These are phyloP conservation scores for Dichomitus squalens DNA, from an alignment of 1,284 basidiomycete genomes.

Conservation along the genomic window DNA sequence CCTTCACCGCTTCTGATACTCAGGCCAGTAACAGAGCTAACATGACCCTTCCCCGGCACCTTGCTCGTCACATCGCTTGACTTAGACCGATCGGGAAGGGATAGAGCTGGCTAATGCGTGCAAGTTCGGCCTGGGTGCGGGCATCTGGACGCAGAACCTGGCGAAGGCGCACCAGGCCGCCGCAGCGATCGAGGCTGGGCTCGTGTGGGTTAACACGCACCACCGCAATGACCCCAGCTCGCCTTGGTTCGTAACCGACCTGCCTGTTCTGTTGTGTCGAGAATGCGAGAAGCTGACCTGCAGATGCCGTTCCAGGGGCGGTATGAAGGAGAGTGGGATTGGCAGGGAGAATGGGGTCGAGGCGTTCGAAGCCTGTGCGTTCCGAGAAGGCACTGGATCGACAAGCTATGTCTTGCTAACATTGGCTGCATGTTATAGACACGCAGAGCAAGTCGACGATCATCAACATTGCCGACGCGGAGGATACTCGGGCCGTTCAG, in stretches of 20 bases:
- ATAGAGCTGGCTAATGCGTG: constrained; percentile 71
- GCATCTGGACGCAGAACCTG: constrained; percentile 77
- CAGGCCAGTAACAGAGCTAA: too few species aligned
- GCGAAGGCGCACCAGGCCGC: constrained; percentile 74
- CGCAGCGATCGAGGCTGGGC: constrained; percentile 65
- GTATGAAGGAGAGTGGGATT: constrained; percentile 84
- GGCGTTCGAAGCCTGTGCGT: constrained; percentile 73
- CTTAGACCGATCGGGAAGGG: constrained; percentile 65
- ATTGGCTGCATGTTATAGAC: constrained; percentile 43
- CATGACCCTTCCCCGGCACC: background rate
- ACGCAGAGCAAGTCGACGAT: constrained; percentile 81
- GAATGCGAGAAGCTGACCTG: background rate
- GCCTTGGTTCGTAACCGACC: constrained; percentile 64
- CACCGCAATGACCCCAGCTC: constrained; percentile 87
- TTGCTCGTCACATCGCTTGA: background rate
- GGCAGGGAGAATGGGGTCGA: constrained; percentile 83
- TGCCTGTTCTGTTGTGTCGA: background rate
- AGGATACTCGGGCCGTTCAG: constrained; percentile 59
- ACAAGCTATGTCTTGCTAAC: background rate
- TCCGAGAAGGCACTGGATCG: background rate
- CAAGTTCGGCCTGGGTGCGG: constrained; percentile 80
- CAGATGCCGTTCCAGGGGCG: constrained; percentile 55
- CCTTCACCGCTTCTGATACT: background rate
- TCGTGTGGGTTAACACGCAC: constrained; percentile 87
- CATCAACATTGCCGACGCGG: constrained; percentile 63